Conservation (phyloP, 345 rosid genomes). For the Carallia pectinifolia region DNA sequence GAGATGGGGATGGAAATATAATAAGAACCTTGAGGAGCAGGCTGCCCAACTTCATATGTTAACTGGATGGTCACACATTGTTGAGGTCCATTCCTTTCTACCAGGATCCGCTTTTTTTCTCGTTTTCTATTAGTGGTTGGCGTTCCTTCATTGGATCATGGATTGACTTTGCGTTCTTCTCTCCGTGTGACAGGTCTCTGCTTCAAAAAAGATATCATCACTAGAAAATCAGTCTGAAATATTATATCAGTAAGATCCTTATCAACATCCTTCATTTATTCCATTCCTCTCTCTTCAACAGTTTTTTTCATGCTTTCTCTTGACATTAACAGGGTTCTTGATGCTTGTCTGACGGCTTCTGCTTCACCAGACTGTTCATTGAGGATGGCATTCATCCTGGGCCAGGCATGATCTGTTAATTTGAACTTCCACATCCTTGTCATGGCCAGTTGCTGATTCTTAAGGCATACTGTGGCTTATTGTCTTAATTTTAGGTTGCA, state of each 20-base stretch:
- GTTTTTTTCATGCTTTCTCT: constrained; percentile 27
- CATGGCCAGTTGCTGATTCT: not conserved
- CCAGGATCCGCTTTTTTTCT: not conserved
- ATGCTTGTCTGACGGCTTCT: constrained; percentile 80
- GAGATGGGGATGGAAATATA: constrained; percentile 97
- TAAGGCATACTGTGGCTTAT: not conserved
- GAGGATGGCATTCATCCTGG: constrained; percentile 81
- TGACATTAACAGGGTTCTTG: constrained; percentile 71
- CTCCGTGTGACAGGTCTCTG: constrained; percentile 54
- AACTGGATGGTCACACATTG: constrained; percentile 93
- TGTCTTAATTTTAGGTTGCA: constrained; percentile 61
- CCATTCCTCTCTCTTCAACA: constrained; percentile 16
- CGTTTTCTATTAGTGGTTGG: not conserved
- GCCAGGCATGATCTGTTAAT: constrained; percentile 48
- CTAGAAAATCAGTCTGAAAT: constrained; percentile 75
- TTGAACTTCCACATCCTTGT: not conserved
- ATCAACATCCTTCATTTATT: constrained; percentile 8
- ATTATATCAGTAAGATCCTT: constrained; percentile 64
- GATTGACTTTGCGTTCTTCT: not conserved
- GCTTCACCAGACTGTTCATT: constrained; percentile 94
- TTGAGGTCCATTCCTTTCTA: constrained; percentile 57
- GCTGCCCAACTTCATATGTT: constrained; percentile 99
- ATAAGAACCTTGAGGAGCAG: constrained; percentile 93
- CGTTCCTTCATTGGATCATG: not conserved
- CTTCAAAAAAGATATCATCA: constrained; percentile 68